Evolutionary conservation across 345 rosid species (phyloP).

Genomic region (Citrus medica): DNA sequence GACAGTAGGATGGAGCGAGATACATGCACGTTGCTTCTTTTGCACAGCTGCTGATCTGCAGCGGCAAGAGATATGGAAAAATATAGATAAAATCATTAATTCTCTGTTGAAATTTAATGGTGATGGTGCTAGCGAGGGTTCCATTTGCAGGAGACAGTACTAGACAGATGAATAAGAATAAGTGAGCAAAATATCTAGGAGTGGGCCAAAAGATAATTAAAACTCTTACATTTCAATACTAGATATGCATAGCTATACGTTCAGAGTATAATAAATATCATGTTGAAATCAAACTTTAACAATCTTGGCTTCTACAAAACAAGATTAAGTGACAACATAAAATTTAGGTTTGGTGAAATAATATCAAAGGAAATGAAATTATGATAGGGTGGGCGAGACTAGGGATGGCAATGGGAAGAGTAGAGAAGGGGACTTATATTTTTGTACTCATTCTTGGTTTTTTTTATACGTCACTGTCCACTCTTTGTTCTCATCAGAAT

Average conservation of each 20-base stretch:
- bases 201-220: too few relatives aligned
- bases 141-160: neutral
- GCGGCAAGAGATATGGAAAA: neutral
- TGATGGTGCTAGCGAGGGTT: neutral
- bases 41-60: neutral
- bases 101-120: neutral
- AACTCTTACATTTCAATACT: too few relatives aligned
- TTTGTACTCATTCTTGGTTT: rapidly evolving
- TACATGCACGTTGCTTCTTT: neutral
- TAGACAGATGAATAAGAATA: too few relatives aligned
- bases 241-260: neutral
- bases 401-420: too few relatives aligned
- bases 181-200: too few relatives aligned
- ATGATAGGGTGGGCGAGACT: neutral
- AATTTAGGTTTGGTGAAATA: neutral
- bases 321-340: neutral
- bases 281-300: neutral
- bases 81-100: neutral
- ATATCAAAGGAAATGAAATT: neutral
- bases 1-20: neutral
- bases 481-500: too few relatives aligned
- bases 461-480: rapidly evolving
- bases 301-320: neutral
- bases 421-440: too few relatives aligned
- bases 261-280: neutral